These are phyloP conservation scores for Yamadazyma oceani DNA, from an alignment of 1,139 yeast genomes.

Conservation along the genomic window DNA sequence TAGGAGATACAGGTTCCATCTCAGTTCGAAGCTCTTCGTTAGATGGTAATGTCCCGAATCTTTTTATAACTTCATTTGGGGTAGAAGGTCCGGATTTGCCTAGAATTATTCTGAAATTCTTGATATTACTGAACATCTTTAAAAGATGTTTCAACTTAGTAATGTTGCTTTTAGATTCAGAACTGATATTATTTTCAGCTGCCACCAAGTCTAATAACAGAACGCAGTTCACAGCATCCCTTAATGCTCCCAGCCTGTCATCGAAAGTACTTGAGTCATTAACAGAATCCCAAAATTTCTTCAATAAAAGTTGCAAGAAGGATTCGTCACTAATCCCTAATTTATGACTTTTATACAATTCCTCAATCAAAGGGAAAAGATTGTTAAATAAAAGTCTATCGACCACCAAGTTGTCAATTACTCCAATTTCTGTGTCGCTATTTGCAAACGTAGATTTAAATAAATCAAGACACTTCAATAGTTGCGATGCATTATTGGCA, in stretches of 20 bases:
- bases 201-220: conserved; percentile 29
- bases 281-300: conserved; percentile 56
- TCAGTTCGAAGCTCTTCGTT: conserved; percentile 14
- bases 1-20: conserved; percentile 20
- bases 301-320: conserved; percentile 22
- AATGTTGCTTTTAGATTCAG: conserved; percentile 16
- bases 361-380: conserved; percentile 31
- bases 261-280: conserved; percentile 52
- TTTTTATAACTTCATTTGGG: conserved; percentile 29
- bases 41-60: conserved; percentile 21
- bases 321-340: conserved; percentile 19
- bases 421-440: conserved; percentile 20
- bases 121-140: conserved; percentile 30
- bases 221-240: conserved; percentile 41
- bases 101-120: conserved; percentile 38
- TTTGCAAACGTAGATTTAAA: conserved; percentile 28
- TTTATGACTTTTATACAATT: conserved; percentile 18
- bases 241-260: conserved; percentile 46
- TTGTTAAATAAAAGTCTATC: conserved; percentile 40
- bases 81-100: conserved; percentile 30
- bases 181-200: conserved; percentile 10
- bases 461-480: conserved; percentile 23
- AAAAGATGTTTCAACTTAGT: conserved; percentile 28
- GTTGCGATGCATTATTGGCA: conserved; percentile 31
- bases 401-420: conserved; percentile 34